Evolutionary conservation across 768 basidiomycete species (phyloP).

Genomic region (Sporobolomyces pararoseus): DNA sequence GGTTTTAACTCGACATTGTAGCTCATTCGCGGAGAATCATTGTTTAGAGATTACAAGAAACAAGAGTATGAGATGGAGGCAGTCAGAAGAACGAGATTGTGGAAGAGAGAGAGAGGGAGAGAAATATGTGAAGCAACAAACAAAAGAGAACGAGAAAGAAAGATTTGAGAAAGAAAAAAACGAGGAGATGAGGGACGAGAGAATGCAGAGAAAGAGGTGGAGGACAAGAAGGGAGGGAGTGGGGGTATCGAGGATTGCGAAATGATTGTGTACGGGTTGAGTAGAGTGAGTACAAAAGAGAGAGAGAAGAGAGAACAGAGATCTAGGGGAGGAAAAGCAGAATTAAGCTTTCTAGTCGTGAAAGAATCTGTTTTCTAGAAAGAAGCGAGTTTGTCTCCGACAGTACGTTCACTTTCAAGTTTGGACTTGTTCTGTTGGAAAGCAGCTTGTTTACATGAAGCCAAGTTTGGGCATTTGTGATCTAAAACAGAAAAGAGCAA

Average conservation of each 20-base stretch:
- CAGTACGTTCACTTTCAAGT: constrained; percentile 81
- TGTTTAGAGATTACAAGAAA: no score
- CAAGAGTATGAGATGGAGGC: not conserved
- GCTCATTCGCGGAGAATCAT: no score
- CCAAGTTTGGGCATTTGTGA: constrained; percentile 75
- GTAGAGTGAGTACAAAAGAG: not conserved
- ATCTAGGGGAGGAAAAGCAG: not conserved
- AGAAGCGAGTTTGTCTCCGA: constrained; percentile 77
- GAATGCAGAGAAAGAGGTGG: constrained; percentile 30
- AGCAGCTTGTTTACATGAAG: constrained; percentile 79
- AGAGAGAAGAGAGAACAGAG: not conserved
- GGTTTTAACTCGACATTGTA: no score
- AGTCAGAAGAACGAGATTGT: not conserved
- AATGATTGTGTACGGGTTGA: not conserved
- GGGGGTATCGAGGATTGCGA: constrained; percentile 49
- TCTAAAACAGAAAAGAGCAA: constrained; percentile 49
- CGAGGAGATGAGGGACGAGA: not conserved
- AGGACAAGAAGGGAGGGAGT: constrained; percentile 17
- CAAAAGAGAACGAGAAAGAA: not conserved
- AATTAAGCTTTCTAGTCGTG: constrained; percentile 60
- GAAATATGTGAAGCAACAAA: not conserved
- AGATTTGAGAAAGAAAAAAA: not conserved
- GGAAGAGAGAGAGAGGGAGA: not conserved
- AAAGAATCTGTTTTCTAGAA: no score
- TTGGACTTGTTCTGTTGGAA: constrained; percentile 81